Conservation (phyloP, 768 basidiomycete species). For the Russula lepida region DNA sequence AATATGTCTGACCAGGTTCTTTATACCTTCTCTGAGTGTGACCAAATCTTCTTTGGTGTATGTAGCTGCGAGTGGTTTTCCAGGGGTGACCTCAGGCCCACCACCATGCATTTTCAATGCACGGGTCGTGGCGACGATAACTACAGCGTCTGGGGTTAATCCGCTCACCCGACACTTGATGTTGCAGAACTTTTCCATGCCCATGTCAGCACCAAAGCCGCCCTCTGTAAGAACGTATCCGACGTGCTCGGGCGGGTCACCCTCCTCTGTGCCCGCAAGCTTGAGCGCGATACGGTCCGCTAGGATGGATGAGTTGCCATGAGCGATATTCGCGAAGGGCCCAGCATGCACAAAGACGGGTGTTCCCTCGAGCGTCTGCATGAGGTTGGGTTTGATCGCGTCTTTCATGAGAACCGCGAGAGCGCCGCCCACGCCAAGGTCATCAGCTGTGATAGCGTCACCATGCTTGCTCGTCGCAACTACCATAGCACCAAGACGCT, state of each 20-base stretch:
- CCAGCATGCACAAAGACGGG: conserved; percentile 99
- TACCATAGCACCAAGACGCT: conserved; percentile 92
- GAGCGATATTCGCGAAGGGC: conserved; percentile 98
- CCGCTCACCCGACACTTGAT: conserved; percentile 97
- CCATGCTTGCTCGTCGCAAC: conserved; percentile 89
- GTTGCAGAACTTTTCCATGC: conserved; percentile 99
- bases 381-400: conserved; percentile 96
- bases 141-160: conserved; percentile 84
- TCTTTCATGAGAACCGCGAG: conserved; percentile 98
- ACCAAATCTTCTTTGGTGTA: conserved; percentile 92
- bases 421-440: conserved; percentile 90
- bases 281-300: conserved; percentile 97
- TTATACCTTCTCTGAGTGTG: conserved; percentile 83
- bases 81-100: conserved; percentile 92
- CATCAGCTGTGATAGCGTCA: conserved; percentile 90
- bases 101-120: conserved; percentile 99
- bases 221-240: conserved; percentile 98
- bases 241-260: conserved; percentile 68
- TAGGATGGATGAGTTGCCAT: conserved; percentile 96
- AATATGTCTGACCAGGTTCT: conserved; percentile 90
- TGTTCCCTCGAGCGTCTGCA: conserved; percentile 97
- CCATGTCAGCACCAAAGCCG: conserved; percentile 98
- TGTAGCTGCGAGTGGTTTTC: conserved; percentile 86
- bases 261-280: conserved; percentile 90
- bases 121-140: conserved; percentile 95